Base-by-base conservation (phyloP, 352 stramenopile species). In the Globisporangium irregulare region DNA sequence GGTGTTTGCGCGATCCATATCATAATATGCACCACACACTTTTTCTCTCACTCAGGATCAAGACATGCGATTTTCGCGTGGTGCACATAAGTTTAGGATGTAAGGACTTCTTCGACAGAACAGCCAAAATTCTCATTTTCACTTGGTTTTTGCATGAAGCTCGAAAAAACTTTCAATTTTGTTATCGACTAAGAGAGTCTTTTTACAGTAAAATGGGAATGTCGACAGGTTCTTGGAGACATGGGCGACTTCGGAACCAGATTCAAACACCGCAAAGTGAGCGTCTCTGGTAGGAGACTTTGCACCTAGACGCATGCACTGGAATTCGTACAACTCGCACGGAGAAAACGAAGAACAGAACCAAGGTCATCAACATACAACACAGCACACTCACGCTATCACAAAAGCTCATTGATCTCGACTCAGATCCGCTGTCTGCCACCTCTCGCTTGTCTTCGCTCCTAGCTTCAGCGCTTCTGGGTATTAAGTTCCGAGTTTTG, bases 1-100 rank as follows among this genome's bases (percentile, higher is more conserved):
- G 50, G 27, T 59, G 54, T 59, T 59, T 59, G 54, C 54, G 27
- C 27, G 54, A 59, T 59, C 54, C 22, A 22, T 24, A 12, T 29
- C 22, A 22, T 24, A 12, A 3, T 59, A 18, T 34, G 29, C 5
- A 32, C 27, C 24, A 59, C 27, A 59, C 32, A 59, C 24, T 38
- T n/a, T 59, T 34, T 29, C 48, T 55, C 24, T 55, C n/a, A 48
- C 0, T 48, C 38, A 48, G 38, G 38, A 48, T 48, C 14, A 48
- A 48, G 12, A 7, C 12, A 10, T 12, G 38, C 36, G 36, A 18
- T 15, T 43, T 43, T 43, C 8, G 12, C 36, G 36, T 43, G 36
- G 36, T 43, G 36, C 36, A 43, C 36, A 43, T 43, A 43, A 4
- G 4, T 48, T 48, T 20, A 20, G 38, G 38, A 48, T 48, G 5